Conservation (phyloP, 2,329 filamentous ascomycete species). For the Macrophomina phaseolina region DNA sequence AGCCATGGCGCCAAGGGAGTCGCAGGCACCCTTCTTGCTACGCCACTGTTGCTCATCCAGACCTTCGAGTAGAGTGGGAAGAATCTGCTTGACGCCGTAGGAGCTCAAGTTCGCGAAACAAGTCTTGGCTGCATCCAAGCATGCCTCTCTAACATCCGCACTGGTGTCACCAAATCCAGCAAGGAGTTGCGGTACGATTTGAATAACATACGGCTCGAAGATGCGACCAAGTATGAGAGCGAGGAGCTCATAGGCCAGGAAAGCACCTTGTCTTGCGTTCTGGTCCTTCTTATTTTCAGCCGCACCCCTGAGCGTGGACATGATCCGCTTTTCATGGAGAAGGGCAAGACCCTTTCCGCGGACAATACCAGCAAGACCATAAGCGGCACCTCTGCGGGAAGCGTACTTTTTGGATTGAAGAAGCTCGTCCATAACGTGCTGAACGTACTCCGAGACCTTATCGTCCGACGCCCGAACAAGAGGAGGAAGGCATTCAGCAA, state of each 20-base stretch:
- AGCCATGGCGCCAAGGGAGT: slow-evolving; percentile 96
- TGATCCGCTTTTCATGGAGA: slow-evolving; percentile 82
- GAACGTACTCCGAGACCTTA: slow-evolving; percentile 79
- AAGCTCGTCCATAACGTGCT: slow-evolving; percentile 80
- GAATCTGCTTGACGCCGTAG: slow-evolving; percentile 91
- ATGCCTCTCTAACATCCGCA: slow-evolving; percentile 88
- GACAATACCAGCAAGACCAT: slow-evolving; percentile 89
- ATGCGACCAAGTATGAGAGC: slow-evolving; percentile 83
- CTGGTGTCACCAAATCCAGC: slow-evolving; percentile 87
- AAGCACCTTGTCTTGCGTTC: slow-evolving; percentile 84
- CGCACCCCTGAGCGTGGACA: slow-evolving; percentile 79
- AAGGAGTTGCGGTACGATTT: slow-evolving; percentile 89
- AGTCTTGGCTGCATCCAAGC: slow-evolving; percentile 89
- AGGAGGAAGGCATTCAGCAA: slow-evolving; percentile 90
- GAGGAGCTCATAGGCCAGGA: slow-evolving; percentile 89
- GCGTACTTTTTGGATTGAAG: slow-evolving; percentile 89
- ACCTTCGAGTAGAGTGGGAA: slow-evolving; percentile 88
- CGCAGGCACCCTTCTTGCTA: slow-evolving; percentile 97
- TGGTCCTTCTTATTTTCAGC: slow-evolving; percentile 95
- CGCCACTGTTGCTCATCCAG: slow-evolving; percentile 96
- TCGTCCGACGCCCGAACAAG: slow-evolving; percentile 82
- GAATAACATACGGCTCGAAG: slow-evolving; percentile 96
- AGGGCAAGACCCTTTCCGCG: slow-evolving; percentile 84
- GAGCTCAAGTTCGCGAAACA: slow-evolving; percentile 94
- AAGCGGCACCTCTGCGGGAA: slow-evolving; percentile 89